These are phyloP conservation scores for Hyaloperonospora arabidopsidis DNA, from an alignment of 352 stramenopile species.

Conservation along the genomic window DNA sequence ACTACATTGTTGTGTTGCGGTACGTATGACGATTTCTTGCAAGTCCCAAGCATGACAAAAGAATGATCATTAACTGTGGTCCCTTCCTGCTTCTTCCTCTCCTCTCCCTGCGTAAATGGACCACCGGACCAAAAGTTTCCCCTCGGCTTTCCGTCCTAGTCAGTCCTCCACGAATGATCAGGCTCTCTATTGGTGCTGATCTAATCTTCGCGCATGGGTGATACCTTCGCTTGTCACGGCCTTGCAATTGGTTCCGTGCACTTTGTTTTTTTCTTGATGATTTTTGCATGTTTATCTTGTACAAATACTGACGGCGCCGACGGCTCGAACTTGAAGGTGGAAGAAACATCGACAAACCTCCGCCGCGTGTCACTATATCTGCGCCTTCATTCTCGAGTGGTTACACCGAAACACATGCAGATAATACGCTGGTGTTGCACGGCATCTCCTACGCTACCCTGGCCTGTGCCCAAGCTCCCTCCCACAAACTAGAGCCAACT, in stretches of 20 bases:
- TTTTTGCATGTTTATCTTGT: conserved; percentile 40
- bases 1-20: not conserved
- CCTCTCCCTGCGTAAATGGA: conserved; percentile 12
- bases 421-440: conserved; percentile 42
- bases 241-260: conserved; percentile 13
- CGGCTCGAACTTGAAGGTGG: conserved; percentile 20
- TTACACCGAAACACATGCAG: conserved; percentile 36
- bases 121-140: conserved; percentile 28
- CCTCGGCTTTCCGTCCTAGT: conserved; percentile 22
- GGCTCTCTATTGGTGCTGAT: conserved; percentile 30
- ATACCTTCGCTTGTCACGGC: conserved; percentile 8
- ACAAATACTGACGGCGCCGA: conserved; percentile 31
- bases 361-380: conserved; percentile 13
- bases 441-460: conserved; percentile 24
- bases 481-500: conserved; percentile 29
- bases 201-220: conserved; percentile 8
- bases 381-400: conserved; percentile 28
- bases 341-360: conserved; percentile 20
- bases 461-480: conserved; percentile 21
- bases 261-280: conserved; percentile 31
- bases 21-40: conserved; percentile 3
- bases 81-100: conserved; percentile 28
- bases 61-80: conserved; percentile 32
- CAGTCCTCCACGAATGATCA: conserved; percentile 12
- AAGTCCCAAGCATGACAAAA: conserved; percentile 20